A percentile compares a stretch with the other conserved stretches of the same genome.
These are phyloP conservation scores for Candida endomychidarum DNA, from an alignment of 805 yeast species.

Conservation along the genomic window DNA sequence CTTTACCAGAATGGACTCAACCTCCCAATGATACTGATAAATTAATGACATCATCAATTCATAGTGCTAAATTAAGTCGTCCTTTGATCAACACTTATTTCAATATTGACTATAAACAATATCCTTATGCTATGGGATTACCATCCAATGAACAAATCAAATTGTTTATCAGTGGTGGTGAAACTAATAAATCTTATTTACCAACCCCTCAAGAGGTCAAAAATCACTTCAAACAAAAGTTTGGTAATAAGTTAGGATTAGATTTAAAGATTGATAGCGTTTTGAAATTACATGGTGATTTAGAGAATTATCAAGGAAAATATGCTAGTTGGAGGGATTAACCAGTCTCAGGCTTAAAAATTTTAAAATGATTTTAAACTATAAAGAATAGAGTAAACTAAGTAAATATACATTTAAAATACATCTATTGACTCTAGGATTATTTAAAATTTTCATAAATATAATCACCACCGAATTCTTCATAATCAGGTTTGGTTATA, in stretches of 20 bases:
- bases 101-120: conserved; percentile 39
- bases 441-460: conserved; percentile 36
- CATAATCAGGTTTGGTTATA: conserved; percentile 62
- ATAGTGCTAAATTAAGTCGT: conserved; percentile 26
- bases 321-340: conserved; percentile 42
- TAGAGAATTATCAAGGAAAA: conserved; percentile 39
- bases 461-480: conserved; percentile 56
- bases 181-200: conserved; percentile 62
- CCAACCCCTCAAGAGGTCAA: conserved; percentile 68
- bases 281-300: conserved; percentile 56
- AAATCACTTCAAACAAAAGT: conserved; percentile 55
- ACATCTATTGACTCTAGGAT: background rate
- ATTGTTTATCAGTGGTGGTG: conserved; percentile 67
- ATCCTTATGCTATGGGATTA: conserved; percentile 73
- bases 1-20: conserved; percentile 25
- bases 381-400: too few species aligned
- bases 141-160: conserved; percentile 71
- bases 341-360: too few species aligned
- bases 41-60: conserved; percentile 22
- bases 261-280: conserved; percentile 57
- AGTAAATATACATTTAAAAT: conserved; percentile 10
- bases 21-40: conserved; percentile 19
- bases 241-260: conserved; percentile 59
- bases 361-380: too few species aligned
- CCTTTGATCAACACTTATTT: conserved; percentile 42